phyloP scores from a whole-genome alignment of 2,329 filamentous ascomycete genomes.

The Tolypocladium guangdongense region DNA sequence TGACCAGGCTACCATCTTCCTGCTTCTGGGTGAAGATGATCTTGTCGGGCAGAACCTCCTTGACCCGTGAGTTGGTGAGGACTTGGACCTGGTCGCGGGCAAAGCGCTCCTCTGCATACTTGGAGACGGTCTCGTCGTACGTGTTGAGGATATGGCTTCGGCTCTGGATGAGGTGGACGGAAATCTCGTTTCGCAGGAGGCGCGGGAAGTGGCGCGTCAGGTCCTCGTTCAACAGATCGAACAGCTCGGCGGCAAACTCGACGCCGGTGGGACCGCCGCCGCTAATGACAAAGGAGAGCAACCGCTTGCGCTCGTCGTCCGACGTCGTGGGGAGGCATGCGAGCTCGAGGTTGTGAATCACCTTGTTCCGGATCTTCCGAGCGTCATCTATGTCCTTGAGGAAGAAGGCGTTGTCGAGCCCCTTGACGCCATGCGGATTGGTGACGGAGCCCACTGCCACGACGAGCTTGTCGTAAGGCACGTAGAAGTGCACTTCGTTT shows the following conservation, averaged over 20 bases:
- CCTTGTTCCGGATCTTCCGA: constrained; percentile 73
- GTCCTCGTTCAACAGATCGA: constrained; percentile 93
- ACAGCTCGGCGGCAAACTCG: constrained; percentile 93
- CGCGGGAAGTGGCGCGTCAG: constrained; percentile 73
- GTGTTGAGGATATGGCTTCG: constrained; percentile 94
- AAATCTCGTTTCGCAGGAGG: constrained; percentile 92
- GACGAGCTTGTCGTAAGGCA: constrained; percentile 95
- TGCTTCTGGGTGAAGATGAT: constrained; percentile 82
- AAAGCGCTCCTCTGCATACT: constrained; percentile 85
- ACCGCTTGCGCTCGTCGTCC: constrained; percentile 74
- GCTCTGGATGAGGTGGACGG: constrained; percentile 93
- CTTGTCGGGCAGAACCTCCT: constrained; percentile 72
- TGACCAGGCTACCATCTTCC: constrained; percentile 61
- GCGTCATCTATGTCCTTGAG: constrained; percentile 94
- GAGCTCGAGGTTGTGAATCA: constrained; percentile 80
- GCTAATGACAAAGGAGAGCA: constrained; percentile 92
- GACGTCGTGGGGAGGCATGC: constrained; percentile 87
- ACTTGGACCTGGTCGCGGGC: constrained; percentile 85
- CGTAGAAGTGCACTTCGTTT: constrained; percentile 72
- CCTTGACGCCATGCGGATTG: constrained; percentile 92
- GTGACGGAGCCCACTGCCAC: constrained; percentile 85
- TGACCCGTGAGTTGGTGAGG: constrained; percentile 84
- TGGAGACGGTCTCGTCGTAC: constrained; percentile 88
- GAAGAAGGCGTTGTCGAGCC: constrained; percentile 87
- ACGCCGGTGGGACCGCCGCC: constrained; percentile 94